Evolutionary conservation across 768 basidiomycete genomes (phyloP).

Genomic region (Suillus hirtellus): DNA sequence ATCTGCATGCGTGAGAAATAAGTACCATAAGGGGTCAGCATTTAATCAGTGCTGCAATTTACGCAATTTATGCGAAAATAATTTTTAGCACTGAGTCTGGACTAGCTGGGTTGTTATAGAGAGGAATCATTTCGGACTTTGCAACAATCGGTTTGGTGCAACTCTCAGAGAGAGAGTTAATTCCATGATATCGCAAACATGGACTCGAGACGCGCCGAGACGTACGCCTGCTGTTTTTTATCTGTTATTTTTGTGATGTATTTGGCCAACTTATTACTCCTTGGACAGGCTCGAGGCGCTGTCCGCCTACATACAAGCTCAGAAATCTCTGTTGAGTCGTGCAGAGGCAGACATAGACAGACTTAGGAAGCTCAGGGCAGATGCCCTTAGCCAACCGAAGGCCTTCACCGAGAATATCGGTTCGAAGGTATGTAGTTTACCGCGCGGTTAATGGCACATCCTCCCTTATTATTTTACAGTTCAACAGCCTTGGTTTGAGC

Average conservation of each 20-base stretch:
- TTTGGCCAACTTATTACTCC: conserved; percentile 7
- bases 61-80: conserved; percentile 13
- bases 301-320: conserved; percentile 61
- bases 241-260: neutral
- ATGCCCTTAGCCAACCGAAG: conserved; percentile 38
- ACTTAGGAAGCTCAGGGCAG: conserved; percentile 46
- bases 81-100: conserved; percentile 18
- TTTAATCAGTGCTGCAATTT: neutral
- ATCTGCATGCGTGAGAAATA: conserved; percentile 25
- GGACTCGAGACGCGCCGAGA: conserved; percentile 37
- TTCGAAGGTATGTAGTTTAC: conserved; percentile 34
- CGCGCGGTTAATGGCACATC: conserved; percentile 10
- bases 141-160: neutral
- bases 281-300: conserved; percentile 52
- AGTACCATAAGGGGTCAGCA: conserved; percentile 19
- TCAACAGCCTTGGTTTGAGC: conserved; percentile 33
- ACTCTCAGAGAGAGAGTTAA: conserved; percentile 13
- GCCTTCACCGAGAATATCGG: conserved; percentile 33
- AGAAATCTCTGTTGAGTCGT: conserved; percentile 56
- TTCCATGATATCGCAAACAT: conserved; percentile 34
- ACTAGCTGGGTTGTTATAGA: neutral
- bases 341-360: conserved; percentile 64
- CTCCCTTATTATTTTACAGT: conserved; percentile 32
- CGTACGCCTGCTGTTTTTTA: conserved; percentile 23
- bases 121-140: neutral